These are phyloP conservation scores for Porogramme epimiltina DNA, from an alignment of 1,284 basidiomycete genomes.

Conservation along the genomic window DNA sequence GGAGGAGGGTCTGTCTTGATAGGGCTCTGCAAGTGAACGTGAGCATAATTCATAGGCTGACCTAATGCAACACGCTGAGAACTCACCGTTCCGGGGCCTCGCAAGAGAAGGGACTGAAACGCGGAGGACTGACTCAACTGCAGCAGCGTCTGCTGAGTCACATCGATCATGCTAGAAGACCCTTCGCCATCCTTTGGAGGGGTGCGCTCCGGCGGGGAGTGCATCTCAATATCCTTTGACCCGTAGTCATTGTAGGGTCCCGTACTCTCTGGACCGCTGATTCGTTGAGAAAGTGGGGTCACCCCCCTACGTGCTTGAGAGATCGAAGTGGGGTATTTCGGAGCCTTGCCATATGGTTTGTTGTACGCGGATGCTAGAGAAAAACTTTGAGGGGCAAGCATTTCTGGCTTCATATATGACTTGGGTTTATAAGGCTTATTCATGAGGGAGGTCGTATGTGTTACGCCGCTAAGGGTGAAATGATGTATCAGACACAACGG, in stretches of 20 bases:
- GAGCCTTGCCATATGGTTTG: slow-evolving; percentile 20
- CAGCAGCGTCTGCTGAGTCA: slow-evolving; percentile 19
- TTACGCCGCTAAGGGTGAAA: slow-evolving; percentile 13
- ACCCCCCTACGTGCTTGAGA: slow-evolving; percentile 17
- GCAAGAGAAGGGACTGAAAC: slow-evolving; percentile 18
- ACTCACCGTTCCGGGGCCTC: slow-evolving; percentile 3
- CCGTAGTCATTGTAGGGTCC: slow-evolving; percentile 3
- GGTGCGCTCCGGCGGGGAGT: background rate
- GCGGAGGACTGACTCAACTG: slow-evolving; percentile 23
- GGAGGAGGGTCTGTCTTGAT: slow-evolving; percentile 13
- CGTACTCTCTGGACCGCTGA: slow-evolving; percentile 4
- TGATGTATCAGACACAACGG: slow-evolving; percentile 2
- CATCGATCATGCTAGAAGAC: slow-evolving; percentile 12
- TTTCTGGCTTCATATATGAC: slow-evolving; percentile 11
- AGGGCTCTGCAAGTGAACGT: background rate
- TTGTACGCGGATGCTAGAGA: background rate
- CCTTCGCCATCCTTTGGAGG: slow-evolving; percentile 10
- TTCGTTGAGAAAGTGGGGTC: slow-evolving; percentile 16
- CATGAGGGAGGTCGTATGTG: slow-evolving; percentile 19
- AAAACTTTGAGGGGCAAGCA: background rate
- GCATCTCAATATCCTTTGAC: slow-evolving; percentile 16
- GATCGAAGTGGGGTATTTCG: slow-evolving; percentile 17
- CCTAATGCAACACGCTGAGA: background rate
- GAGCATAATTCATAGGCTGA: background rate
- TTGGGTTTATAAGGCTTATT: slow-evolving; percentile 22